Evolutionary conservation across 2,329 filamentous ascomycete species (phyloP).

Genomic region (Aphanoascus verrucosus): DNA sequence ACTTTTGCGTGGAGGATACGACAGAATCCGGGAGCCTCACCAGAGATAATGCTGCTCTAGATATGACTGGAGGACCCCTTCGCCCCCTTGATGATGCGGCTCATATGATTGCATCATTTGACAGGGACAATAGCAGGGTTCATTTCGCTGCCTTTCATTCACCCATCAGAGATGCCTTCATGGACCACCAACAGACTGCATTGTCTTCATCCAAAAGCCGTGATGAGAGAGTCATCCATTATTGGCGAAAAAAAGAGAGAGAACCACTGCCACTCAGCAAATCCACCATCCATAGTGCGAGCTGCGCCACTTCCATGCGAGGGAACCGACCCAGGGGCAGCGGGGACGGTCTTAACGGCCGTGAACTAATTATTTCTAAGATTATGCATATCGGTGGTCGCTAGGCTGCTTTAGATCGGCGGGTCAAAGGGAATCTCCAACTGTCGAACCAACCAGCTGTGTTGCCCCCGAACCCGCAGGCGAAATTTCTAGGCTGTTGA

Average conservation of each 20-base stretch:
- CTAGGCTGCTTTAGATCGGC: background rate
- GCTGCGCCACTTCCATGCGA: conserved; percentile 2
- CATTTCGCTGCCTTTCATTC: no score
- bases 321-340: background rate
- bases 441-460: background rate
- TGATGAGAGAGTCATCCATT: background rate
- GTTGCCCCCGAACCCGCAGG: background rate
- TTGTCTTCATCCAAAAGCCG: no score
- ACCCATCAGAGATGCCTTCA: no score
- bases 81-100: background rate
- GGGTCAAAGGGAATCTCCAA: background rate
- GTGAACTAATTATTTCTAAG: conserved; percentile 1
- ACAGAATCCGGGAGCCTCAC: background rate
- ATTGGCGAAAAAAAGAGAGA: background rate
- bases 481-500: background rate
- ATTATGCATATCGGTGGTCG: background rate
- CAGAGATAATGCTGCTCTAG: background rate
- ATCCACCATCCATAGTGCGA: background rate
- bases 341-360: background rate
- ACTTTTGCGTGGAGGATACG: background rate
- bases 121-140: no score
- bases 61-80: background rate
- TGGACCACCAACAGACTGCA: no score
- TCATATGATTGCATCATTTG: background rate
- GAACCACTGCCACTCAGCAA: background rate